Evolutionary conservation across 805 yeast genomes (phyloP).

Genomic region (Pachysolen tannophilus): DNA sequence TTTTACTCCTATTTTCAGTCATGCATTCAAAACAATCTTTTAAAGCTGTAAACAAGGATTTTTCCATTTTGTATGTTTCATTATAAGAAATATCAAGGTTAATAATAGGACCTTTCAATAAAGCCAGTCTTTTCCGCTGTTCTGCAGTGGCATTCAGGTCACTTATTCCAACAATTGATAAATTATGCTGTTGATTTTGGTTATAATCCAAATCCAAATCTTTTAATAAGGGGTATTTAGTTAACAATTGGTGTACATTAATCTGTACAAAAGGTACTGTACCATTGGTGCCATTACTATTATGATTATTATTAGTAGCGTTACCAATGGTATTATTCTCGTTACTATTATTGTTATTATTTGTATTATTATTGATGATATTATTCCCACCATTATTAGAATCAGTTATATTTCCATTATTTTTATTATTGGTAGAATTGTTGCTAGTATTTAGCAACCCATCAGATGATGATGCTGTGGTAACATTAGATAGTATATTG

Average conservation of each 20-base stretch:
- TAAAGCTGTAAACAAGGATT: constrained; percentile 53
- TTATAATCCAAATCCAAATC: constrained; percentile 27
- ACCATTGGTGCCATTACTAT: not conserved
- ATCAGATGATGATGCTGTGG: too few species aligned
- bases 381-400: not conserved
- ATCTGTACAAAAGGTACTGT: too few species aligned
- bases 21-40: constrained; percentile 84
- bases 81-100: constrained; percentile 67
- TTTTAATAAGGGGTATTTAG: constrained; percentile 24
- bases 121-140: constrained; percentile 68
- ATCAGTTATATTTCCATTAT: not conserved
- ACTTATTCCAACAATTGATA: constrained; percentile 37
- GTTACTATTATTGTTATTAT: not conserved
- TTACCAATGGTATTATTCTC: not conserved
- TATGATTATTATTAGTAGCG: not conserved
- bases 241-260: too few species aligned
- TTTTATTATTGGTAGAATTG: too few species aligned
- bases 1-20: constrained; percentile 56
- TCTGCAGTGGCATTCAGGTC: constrained; percentile 47
- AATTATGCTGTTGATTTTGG: constrained; percentile 32
- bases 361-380: not conserved
- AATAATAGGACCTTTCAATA: constrained; percentile 73
- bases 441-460: too few species aligned
- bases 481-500: too few species aligned
- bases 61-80: constrained; percentile 39